A percentile compares a stretch with the other conserved stretches of the same genome.
These are phyloP conservation scores for Aspergillus sp. DNA, from an alignment of 2,329 filamentous ascomycete genomes.

Conservation along the genomic window DNA sequence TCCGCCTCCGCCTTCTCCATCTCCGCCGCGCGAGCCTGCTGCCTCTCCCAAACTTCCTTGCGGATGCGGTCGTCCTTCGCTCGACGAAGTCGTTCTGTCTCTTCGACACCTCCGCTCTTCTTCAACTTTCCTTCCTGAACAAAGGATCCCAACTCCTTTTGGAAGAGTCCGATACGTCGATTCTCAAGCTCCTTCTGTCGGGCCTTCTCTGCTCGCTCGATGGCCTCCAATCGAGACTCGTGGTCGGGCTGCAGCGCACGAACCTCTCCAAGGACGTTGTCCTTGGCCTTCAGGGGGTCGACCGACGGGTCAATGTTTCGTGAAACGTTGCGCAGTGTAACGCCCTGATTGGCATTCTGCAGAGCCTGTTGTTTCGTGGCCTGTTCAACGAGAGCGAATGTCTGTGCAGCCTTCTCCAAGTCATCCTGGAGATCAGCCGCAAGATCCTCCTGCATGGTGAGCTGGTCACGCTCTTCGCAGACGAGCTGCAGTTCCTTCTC, in stretches of 20 bases:
- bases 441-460: constrained; percentile 95
- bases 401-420: constrained; percentile 89
- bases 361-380: constrained; percentile 94
- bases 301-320: constrained; percentile 52
- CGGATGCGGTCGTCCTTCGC: constrained; percentile 84
- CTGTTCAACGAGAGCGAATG: constrained; percentile 92
- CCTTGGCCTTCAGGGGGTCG: constrained; percentile 81
- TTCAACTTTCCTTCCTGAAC: constrained; percentile 89
- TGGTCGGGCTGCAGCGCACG: constrained; percentile 92
- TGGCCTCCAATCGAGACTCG: constrained; percentile 87
- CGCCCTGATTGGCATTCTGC: constrained; percentile 55
- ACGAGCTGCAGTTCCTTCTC: constrained; percentile 95
- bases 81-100: constrained; percentile 80
- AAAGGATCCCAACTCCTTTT: constrained; percentile 79
- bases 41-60: constrained; percentile 65
- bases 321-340: constrained; percentile 51
- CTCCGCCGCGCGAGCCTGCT: constrained; percentile 52
- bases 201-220: constrained; percentile 92
- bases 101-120: constrained; percentile 93
- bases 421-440: constrained; percentile 90
- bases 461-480: constrained; percentile 89
- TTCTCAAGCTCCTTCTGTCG: constrained; percentile 83
- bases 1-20: constrained; percentile 40
- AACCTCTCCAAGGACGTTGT: constrained; percentile 88
- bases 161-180: constrained; percentile 72